These are phyloP conservation scores for Botrytis hyacinthi DNA, from an alignment of 2,329 filamentous ascomycete genomes.

Conservation along the genomic window DNA sequence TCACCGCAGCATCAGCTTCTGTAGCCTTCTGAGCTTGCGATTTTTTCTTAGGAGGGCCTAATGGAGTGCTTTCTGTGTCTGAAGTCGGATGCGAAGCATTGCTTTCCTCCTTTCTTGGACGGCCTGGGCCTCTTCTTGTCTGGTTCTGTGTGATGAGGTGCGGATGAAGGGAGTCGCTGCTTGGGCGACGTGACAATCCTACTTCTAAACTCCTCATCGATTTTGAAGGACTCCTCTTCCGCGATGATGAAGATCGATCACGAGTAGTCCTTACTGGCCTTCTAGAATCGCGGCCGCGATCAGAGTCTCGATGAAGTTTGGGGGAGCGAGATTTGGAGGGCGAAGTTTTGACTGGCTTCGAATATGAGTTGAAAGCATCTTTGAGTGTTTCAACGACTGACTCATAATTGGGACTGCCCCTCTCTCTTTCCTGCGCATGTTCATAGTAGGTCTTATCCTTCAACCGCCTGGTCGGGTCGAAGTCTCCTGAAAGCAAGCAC, in stretches of 20 bases:
- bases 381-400: slow-evolving; percentile 82
- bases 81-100: slow-evolving; percentile 25
- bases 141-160: slow-evolving; percentile 27
- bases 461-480: slow-evolving; percentile 76
- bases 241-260: slow-evolving; percentile 29
- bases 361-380: slow-evolving; percentile 66
- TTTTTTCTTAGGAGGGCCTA: slow-evolving; percentile 46
- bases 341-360: slow-evolving; percentile 49
- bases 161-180: slow-evolving; percentile 26
- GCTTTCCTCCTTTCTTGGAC: slow-evolving; percentile 52
- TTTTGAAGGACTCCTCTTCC: slow-evolving; percentile 33
- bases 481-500: slow-evolving; percentile 74
- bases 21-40: slow-evolving; percentile 50
- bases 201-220: slow-evolving; percentile 31
- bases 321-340: slow-evolving; percentile 52
- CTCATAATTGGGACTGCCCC: slow-evolving; percentile 84
- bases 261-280: slow-evolving; percentile 28
- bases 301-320: slow-evolving; percentile 41
- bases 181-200: slow-evolving; percentile 26
- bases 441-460: slow-evolving; percentile 83
- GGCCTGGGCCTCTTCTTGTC: slow-evolving; percentile 47
- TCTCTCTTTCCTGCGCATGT: slow-evolving; percentile 65
- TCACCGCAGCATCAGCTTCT: slow-evolving; percentile 54
- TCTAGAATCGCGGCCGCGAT: slow-evolving; percentile 33
- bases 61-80: slow-evolving; percentile 34